Percentiles rank a stretch among this genome's conserved stretches.
Evolutionary conservation across 1,139 yeast species (phyloP).

Genomic region (Candida gigantensis): DNA sequence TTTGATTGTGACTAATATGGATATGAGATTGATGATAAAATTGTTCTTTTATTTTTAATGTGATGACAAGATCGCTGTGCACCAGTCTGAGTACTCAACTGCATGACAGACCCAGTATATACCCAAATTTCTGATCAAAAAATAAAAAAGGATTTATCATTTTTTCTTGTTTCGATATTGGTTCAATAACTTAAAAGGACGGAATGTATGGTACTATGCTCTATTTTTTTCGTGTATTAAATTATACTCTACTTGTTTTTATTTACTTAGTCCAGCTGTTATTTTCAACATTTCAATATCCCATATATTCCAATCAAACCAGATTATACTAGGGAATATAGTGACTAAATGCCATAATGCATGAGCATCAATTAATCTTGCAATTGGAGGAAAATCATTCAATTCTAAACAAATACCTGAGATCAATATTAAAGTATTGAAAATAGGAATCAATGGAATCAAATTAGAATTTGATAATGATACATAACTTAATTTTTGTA

Average conservation of each 20-base stretch:
- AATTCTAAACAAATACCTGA: conserved; percentile 40
- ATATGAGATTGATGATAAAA: not conserved
- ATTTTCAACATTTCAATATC: conserved; percentile 40
- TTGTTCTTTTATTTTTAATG: conserved; percentile 11
- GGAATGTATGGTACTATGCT: no score
- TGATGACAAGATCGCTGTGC: conserved; percentile 49
- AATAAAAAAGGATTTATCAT: not conserved
- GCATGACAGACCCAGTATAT: conserved; percentile 47
- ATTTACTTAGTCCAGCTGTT: no score
- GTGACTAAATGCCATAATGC: conserved; percentile 48
- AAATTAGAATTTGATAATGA: conserved; percentile 25
- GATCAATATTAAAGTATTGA: conserved; percentile 35
- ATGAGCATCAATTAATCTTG: conserved; percentile 42
- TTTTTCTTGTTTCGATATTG: not conserved
- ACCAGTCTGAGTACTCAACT: conserved; percentile 48
- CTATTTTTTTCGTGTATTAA: no score
- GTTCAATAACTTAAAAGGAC: not conserved
- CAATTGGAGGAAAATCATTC: conserved; percentile 38
- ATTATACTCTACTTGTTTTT: no score
- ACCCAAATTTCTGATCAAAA: conserved; percentile 43
- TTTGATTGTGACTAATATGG: not conserved
- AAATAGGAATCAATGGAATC: conserved; percentile 41
- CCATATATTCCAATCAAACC: conserved; percentile 56
- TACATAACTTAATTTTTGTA: conserved; percentile 33
- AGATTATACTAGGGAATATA: conserved; percentile 42